A percentile compares a stretch with the other conserved stretches of the same genome.
Conservation (phyloP, 306 rosid species). For the Vigna hirtella region DNA sequence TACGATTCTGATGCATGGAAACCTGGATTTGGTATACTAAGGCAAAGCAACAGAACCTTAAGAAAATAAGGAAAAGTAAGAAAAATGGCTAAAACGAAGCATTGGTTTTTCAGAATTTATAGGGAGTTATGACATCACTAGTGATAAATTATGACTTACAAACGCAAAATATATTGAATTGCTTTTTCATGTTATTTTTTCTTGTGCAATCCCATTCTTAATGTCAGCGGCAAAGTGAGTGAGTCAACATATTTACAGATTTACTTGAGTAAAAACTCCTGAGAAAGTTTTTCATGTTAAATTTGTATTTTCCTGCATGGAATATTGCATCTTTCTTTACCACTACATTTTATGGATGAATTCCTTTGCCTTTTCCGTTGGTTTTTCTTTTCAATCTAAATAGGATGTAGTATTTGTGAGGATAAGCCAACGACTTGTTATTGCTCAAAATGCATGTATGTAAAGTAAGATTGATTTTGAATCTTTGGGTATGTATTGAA, state of each 20-base stretch:
- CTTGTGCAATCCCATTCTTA: slow-evolving; percentile 42
- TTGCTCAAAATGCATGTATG: slow-evolving; percentile 37
- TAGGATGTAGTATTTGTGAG: slow-evolving; percentile 12
- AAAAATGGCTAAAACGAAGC: neutral
- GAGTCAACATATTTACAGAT: neutral
- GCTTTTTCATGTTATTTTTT: neutral
- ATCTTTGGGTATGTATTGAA: slow-evolving; percentile 22
- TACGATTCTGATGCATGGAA: slow-evolving; percentile 33
- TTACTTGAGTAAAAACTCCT: neutral
- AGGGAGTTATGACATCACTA: neutral
- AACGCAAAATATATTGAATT: slow-evolving; percentile 4
- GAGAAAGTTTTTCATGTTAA: slow-evolving; percentile 3
- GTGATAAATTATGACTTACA: neutral
- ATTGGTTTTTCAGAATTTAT: slow-evolving; percentile 5
- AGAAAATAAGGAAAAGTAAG: neutral
- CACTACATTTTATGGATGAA: slow-evolving; percentile 37
- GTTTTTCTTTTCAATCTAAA: neutral
- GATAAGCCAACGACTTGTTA: neutral
- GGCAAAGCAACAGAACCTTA: slow-evolving; percentile 17
- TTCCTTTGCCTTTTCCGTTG: neutral
- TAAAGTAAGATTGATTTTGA: slow-evolving; percentile 8
- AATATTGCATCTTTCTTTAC: neutral
- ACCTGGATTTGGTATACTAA: slow-evolving; percentile 17
- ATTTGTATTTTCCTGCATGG: neutral
- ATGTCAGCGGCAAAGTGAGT: slow-evolving; percentile 9